Evolutionary conservation across 176 grass and related monocot genomes (phyloP).

Genomic region (Dactylis glomerata): DNA sequence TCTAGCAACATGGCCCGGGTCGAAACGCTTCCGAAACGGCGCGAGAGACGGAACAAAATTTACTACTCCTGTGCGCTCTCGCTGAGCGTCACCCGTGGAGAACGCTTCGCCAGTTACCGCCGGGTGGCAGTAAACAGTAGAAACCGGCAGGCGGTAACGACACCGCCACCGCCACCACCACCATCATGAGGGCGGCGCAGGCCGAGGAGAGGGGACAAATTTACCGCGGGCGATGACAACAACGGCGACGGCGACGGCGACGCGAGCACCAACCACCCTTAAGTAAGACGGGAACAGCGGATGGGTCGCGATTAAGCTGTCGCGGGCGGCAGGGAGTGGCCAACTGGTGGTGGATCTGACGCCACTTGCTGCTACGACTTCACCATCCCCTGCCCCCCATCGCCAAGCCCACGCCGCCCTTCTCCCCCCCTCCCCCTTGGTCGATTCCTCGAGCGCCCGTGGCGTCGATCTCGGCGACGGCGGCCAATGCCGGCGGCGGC

Average conservation of each 20-base stretch:
- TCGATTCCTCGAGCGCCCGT: constrained; percentile 29
- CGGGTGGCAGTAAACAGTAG: constrained; percentile 17
- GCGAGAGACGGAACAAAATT: too few species aligned
- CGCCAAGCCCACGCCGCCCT: constrained; percentile 3
- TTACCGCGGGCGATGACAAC: constrained; percentile 18
- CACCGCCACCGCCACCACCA: constrained; percentile 10
- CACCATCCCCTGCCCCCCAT: neutral
- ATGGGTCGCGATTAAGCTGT: constrained; percentile 43
- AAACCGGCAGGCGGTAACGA: constrained; percentile 23
- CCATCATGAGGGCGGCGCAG: constrained; percentile 18
- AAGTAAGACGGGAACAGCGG: constrained; percentile 40
- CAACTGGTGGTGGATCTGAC: constrained; percentile 57
- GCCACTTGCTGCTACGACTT: constrained; percentile 34
- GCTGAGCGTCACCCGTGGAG: neutral
- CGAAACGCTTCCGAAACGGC: too few species aligned
- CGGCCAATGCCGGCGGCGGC: constrained; percentile 46
- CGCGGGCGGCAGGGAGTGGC: constrained; percentile 16
- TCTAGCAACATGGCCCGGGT: too few species aligned
- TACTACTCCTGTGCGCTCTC: too few species aligned
- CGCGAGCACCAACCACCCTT: constrained; percentile 33
- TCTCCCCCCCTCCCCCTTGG: neutral
- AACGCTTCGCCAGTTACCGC: constrained; percentile 7
- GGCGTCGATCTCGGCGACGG: neutral
- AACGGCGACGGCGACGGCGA: neutral
- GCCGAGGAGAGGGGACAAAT: neutral